Evolutionary conservation across 2,329 filamentous ascomycete genomes (phyloP), one percentile per base, ranked within the genome.

Genomic region (Sordariomycetes sp.): DNA sequence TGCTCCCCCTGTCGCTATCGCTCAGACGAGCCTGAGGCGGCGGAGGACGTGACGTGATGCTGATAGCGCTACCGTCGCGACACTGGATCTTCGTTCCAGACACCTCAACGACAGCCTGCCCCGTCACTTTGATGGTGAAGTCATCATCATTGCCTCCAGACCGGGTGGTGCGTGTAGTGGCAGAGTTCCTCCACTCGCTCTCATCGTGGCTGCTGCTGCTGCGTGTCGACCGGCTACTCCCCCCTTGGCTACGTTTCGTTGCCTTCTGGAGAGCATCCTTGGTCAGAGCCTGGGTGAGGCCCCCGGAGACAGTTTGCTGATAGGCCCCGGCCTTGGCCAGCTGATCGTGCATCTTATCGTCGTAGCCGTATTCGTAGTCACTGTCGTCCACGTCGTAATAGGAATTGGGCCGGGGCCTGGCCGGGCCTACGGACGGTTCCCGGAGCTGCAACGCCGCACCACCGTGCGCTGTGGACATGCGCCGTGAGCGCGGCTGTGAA

Each of bases 151-250:
- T 62, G 3, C 69, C 69, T 4, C 69, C 73, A 8, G 79, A 81
- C 37, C 79, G 73, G 3, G 82, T 86, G 11, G 83, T 81, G 48
- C 80, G 77, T 14, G 83, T 86, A 0, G 82, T 83, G 32, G 80
- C 80, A 58, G 82, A 85, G 61, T 80, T 79, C 62, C 77, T 78
- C 68, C 79, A 84, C 59, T 85, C 83, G 68, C 82, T 86, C 59
- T 86, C 82, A 63, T 86, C 83, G 51, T 76, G 81, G 66, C 83
- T 86, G 24, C 69, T 77, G 61, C 76, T 83, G 73, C 79, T 85
- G 62, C 77, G 77, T 57, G 76, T 85, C 46, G 79, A 83, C 25
- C 76, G 76, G 65, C 78, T 82, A 71, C 77, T 82, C 24, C 72
- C 70, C 7, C 72, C 75, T 60, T 72, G 76, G 61, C 71, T 75